Base-by-base conservation (phyloP, 345 rosid genomes). In the Moricandia moricandioides region DNA sequence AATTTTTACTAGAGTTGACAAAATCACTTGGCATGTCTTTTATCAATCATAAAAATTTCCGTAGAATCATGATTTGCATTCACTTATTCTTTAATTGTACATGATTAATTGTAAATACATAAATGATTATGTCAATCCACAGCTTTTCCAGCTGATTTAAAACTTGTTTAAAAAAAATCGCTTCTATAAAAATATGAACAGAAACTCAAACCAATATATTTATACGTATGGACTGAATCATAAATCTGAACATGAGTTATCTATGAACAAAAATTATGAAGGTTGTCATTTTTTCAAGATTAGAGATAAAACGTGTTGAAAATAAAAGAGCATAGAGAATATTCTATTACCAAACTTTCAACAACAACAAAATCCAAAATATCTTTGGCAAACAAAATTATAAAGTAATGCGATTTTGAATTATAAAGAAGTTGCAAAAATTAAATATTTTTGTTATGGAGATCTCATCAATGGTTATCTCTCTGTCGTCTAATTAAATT, bases 11-110 rank as follows among this genome's bases (percentile, higher is more conserved):
- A 45, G 52, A 62, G 79, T 69, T 69, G 79, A 75, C 79, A 68
- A 75, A 75, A 75, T 45, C 79, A 37, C 6, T 64, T 26, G 79
- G 74, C 69, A 62, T 75, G 79, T 75, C 68, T 68, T 75, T 29
- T 61, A 61, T 16, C 69, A 75, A 75, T 75, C 79, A 75, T 75
- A 26, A 29, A 21, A 7, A 60, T 26, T 33, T 18, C 57, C 52
- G 27, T 60, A 52, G 16, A 68, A 51, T 68, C 72, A 54, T 35
- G 49, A 68, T 54, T 68, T 68, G 21, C 72, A 7, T 54, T 51
- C 61, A 52, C 2, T 31, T 31, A 31, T 34, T 67, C 73, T 45
- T 67, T 34, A 59, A 16, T 34, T 74, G 17, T 18, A 56, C 58
- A 59, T 35, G 27, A n/a, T 74, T 58, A 21, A 45, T 65, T 3